A percentile compares a stretch with the other conserved stretches of the same genome.
Evolutionary conservation across 2,329 filamentous ascomycete genomes (phyloP).

Genomic region (Amylocarpus encephaloides): DNA sequence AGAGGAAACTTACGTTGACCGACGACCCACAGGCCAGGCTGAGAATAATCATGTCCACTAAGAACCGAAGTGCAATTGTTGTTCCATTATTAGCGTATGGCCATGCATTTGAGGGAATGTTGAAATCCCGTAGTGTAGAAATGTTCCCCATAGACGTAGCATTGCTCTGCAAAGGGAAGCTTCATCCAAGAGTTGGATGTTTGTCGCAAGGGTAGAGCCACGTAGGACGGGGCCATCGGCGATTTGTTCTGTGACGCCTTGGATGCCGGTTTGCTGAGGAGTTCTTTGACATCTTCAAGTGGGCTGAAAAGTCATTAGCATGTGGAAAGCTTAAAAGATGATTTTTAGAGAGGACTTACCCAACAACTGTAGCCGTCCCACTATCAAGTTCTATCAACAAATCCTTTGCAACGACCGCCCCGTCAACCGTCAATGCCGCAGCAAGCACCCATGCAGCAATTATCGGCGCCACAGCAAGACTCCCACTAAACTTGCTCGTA

Average conservation of each 20-base stretch:
- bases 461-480: background rate
- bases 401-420: slow-evolving; percentile 5
- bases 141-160: background rate
- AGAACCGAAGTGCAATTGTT: background rate
- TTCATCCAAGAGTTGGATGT: slow-evolving; percentile 8
- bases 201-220: slow-evolving; percentile 12
- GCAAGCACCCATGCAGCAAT: background rate
- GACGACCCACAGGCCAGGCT: too few relatives aligned
- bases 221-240: background rate
- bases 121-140: background rate
- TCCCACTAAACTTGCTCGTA: background rate
- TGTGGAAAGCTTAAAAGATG: background rate
- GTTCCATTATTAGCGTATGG: background rate
- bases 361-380: slow-evolving; percentile 8
- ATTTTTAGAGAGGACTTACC: background rate
- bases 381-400: slow-evolving; percentile 7
- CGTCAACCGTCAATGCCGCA: slow-evolving; percentile 10
- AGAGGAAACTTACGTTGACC: too few relatives aligned
- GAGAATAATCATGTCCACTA: background rate
- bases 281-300: slow-evolving; percentile 2
- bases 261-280: slow-evolving; percentile 11
- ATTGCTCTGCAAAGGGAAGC: slow-evolving; percentile 8
- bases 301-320: slow-evolving; percentile 1
- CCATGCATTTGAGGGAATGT: background rate
- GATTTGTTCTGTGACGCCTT: slow-evolving; percentile 2